Conservation (phyloP, 176 grass and related monocot species). For the Zoysia japonica region DNA sequence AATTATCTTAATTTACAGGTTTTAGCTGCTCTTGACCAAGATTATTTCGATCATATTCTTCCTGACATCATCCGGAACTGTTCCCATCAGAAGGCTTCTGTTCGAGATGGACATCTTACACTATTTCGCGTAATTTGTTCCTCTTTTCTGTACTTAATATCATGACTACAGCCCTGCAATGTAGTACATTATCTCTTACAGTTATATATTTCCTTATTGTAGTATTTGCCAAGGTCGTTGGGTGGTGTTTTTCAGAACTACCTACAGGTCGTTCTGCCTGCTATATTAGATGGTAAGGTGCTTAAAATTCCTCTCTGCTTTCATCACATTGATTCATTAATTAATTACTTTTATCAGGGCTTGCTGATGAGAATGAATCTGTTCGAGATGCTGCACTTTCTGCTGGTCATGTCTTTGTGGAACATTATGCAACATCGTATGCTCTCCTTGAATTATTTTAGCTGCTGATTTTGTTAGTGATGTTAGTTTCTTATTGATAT, state of each 20-base stretch:
- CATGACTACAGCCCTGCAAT: slow-evolving; percentile 13
- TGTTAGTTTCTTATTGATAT: slow-evolving; percentile 33
- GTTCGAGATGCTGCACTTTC: slow-evolving; percentile 92
- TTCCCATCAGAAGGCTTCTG: slow-evolving; percentile 91
- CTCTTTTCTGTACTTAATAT: slow-evolving; percentile 12
- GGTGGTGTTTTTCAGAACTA: slow-evolving; percentile 91
- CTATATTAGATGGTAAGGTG: slow-evolving; percentile 94
- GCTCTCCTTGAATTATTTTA: slow-evolving; percentile 27
- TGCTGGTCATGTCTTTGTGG: slow-evolving; percentile 97
- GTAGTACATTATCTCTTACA: slow-evolving; percentile 34
- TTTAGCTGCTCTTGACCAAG: slow-evolving; percentile 89
- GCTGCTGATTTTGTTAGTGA: slow-evolving; percentile 28
- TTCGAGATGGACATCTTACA: slow-evolving; percentile 93
- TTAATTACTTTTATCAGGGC: slow-evolving; percentile 55
- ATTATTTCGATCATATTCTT: slow-evolving; percentile 92
- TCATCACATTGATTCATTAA: slow-evolving; percentile 34
- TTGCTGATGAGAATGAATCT: slow-evolving; percentile 99
- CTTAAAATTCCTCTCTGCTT: slow-evolving; percentile 31
- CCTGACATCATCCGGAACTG: slow-evolving; percentile 94
- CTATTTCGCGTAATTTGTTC: slow-evolving; percentile 68
- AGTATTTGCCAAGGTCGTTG: slow-evolving; percentile 94
- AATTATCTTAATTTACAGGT: slow-evolving; percentile 65
- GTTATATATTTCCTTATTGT: slow-evolving; percentile 29
- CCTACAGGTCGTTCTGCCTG: slow-evolving; percentile 82
- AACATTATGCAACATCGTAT: slow-evolving; percentile 93